Percentiles rank a stretch among this genome's conserved stretches.
These are phyloP conservation scores for Flaveria trinervia DNA, from an alignment of 129 eudicot species.

Conservation along the genomic window DNA sequence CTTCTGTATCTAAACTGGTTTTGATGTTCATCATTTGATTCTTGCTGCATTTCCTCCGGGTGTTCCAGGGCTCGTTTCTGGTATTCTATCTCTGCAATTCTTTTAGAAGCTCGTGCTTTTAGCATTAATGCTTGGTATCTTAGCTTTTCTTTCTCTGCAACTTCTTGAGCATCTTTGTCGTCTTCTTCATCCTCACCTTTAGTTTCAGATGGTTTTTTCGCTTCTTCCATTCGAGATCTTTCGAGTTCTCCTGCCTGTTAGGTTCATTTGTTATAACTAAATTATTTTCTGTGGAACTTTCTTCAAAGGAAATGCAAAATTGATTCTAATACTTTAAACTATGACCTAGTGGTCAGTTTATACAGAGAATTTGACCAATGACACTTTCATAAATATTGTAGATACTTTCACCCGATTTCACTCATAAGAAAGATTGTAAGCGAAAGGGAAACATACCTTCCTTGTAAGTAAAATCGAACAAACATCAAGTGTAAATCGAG, in stretches of 20 bases:
- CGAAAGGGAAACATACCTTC: no score
- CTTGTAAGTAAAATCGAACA: no score
- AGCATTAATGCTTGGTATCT: conserved; percentile 39
- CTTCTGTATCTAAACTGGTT: conserved; percentile 43
- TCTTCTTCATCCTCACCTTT: conserved; percentile 41
- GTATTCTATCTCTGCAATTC: conserved; percentile 44
- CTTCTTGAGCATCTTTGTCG: conserved; percentile 30
- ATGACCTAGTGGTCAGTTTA: no score
- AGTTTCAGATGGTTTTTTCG: conserved; percentile 36
- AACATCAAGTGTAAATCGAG: no score
- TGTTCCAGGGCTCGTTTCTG: conserved; percentile 29
- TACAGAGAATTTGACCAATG: no score
- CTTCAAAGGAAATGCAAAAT: no score
- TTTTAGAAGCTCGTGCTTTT: conserved; percentile 44
- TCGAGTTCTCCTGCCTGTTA: conserved; percentile 53
- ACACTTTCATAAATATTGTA: no score
- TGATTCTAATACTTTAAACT: no score
- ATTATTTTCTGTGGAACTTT: no score
- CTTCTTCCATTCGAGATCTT: conserved; percentile 48
- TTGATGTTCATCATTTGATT: neutral
- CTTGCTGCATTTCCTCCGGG: conserved; percentile 36
- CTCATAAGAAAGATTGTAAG: no score
- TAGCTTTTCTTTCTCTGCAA: conserved; percentile 43
- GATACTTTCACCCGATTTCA: no score
- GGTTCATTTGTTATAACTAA: no score